A percentile compares a stretch with the other conserved stretches of the same genome.
Conservation (phyloP, 2,329 filamentous ascomycete genomes). For the Diaporthe vaccinii region DNA sequence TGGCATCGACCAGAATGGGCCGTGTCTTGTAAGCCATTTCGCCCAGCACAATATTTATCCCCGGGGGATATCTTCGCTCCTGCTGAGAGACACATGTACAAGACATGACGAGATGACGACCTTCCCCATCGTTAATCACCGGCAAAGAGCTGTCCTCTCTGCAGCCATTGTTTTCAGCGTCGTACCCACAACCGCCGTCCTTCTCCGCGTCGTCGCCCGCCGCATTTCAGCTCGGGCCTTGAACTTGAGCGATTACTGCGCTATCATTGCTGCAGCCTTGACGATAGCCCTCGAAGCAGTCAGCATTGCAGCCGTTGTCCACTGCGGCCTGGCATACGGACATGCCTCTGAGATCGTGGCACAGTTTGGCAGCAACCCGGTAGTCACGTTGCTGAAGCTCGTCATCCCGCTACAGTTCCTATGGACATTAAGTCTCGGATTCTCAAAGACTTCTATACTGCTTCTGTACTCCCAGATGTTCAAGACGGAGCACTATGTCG, state of each 20-base stretch:
- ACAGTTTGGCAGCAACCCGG: conserved; percentile 1
- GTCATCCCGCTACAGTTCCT: conserved; percentile 8
- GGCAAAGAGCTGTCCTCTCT: conserved; percentile 26
- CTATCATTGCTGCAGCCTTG: not conserved
- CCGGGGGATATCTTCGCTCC: not conserved
- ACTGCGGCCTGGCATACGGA: conserved; percentile 4
- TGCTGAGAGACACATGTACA: not conserved
- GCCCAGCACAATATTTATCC: conserved; percentile 5
- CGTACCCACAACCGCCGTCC: conserved; percentile 4
- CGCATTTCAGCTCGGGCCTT: conserved; percentile 21
- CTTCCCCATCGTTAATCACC: conserved; percentile 27
- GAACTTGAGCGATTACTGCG: conserved; percentile 33
- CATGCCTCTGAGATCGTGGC: conserved; percentile 4
- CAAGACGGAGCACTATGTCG: not conserved
- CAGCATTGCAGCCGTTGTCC: not conserved
- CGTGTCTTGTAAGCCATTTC: not conserved
- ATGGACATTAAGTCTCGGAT: conserved; percentile 6
- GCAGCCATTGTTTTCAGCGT: conserved; percentile 24
- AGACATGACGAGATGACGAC: conserved; percentile 28
- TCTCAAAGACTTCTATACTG: conserved; percentile 16
- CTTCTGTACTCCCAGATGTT: conserved; percentile 17
- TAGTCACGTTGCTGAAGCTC: conserved; percentile 17
- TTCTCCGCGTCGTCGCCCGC: conserved; percentile 28
- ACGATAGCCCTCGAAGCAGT: conserved; percentile 21
- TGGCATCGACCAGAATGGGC: not conserved